Base-by-base conservation (phyloP, 495 filamentous ascomycete genomes). In the Neurospora discreta region DNA sequence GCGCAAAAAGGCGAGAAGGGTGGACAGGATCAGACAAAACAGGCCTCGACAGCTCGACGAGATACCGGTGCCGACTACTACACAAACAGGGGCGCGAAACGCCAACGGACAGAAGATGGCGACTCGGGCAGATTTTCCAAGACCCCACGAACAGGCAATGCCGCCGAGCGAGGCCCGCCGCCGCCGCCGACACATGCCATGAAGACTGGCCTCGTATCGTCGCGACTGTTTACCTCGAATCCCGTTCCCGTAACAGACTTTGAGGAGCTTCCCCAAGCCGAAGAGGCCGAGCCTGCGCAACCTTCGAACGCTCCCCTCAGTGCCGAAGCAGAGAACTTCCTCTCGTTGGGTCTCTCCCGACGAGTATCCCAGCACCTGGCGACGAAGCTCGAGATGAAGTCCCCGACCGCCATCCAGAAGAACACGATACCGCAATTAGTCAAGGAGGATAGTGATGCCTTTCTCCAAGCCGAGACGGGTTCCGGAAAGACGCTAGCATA, bases 401-500 rank as follows among this genome's bases (percentile, higher is more conserved):
- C 93, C 2, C 95, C 95, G 18, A 99, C 95, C 0, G 93, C 92
- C 7, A 97, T 99, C 78, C 95, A 99, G 81, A 95, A 92, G 74
- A 90, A 90, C 67, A 91, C 93, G 0, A 90, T 99, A 60, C 85
- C 90, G 18, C 76, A 76, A 73, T 79, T 99, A 40, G 81, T 96
- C 71, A 91, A 90, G 70, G 91, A 92, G 58, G 91, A 97, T 75
- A 88, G 85, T 44, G 95, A 99, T 84, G 95, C 95, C 18, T 98
- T 98, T 77, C 91, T 99, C 36, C 95, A 98, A 79, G 96, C 96
- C 16, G 91, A 99, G 81, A 99, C 95, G 0, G 95, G 95, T 40
- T 99, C 96, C 0, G 95, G 95, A 78, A 99, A 99, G 81, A 99
- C 95, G 5, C 81, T 99, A 68, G 94, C 95, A 41, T 99, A 98